These are phyloP conservation scores for Luvunga scandens DNA, from an alignment of 345 rosid genomes.

Conservation along the genomic window DNA sequence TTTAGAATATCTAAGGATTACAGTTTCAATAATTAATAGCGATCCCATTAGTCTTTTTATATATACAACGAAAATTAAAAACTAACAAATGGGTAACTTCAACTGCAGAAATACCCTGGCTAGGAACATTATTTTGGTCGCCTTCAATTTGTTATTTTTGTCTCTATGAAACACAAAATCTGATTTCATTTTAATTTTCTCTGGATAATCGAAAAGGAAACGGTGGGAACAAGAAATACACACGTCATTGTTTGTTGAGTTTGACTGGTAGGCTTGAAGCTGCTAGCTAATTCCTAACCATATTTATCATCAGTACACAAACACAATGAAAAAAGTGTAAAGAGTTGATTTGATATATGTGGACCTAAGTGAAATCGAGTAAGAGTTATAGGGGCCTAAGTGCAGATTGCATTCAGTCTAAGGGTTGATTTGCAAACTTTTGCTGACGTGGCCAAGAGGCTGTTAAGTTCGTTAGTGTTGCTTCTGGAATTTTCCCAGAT, in stretches of 20 bases:
- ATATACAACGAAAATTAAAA: neutral
- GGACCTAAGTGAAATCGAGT: too few relatives aligned
- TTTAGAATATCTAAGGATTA: neutral
- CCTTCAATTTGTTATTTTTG: constrained; percentile 6
- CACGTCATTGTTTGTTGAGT: neutral
- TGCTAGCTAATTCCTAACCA: neutral
- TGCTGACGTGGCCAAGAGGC: too few relatives aligned
- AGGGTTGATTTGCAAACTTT: too few relatives aligned
- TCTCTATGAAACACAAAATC: neutral
- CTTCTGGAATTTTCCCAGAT: too few relatives aligned
- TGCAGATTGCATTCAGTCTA: too few relatives aligned
- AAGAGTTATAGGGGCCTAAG: too few relatives aligned
- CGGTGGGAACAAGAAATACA: neutral
- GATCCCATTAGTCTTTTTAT: too few relatives aligned
- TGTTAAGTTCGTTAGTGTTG: too few relatives aligned
- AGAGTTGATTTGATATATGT: too few relatives aligned
- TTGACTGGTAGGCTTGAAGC: constrained; percentile 49
- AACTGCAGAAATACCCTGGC: constrained; percentile 14
- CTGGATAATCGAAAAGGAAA: neutral
- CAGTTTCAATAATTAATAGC: too few relatives aligned
- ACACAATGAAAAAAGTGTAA: neutral
- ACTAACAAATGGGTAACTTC: neutral
- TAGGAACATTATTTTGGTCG: neutral
- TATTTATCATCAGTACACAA: constrained; percentile 3
- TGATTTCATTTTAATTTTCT: neutral